Evolutionary conservation across 2,329 filamentous ascomycete genomes (phyloP).

Genomic region (Sporothrix luriei): DNA sequence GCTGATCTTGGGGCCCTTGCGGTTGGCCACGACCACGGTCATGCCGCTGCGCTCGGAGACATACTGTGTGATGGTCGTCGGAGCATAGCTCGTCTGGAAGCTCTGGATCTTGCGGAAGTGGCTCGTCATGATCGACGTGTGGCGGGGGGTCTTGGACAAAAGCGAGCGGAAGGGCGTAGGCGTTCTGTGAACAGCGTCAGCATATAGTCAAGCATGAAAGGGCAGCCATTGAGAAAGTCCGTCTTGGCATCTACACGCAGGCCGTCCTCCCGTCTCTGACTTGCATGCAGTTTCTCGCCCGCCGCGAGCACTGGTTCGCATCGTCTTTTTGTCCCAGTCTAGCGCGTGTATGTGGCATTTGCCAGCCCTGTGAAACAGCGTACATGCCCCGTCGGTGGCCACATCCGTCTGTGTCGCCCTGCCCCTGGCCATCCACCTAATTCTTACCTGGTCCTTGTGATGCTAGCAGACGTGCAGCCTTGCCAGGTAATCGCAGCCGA

Average conservation of each 20-base stretch:
- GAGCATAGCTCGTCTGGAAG: conserved; percentile 88
- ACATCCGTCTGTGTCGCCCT: background rate
- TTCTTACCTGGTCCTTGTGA: conserved; percentile 17
- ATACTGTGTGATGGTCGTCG: conserved; percentile 89
- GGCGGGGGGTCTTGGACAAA: conserved; percentile 32
- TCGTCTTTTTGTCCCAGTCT: background rate
- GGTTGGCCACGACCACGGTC: conserved; percentile 88
- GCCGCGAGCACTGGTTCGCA: background rate
- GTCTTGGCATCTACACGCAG: background rate
- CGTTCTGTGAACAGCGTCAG: conserved; percentile 17
- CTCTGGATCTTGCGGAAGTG: conserved; percentile 82
- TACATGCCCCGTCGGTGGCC: background rate
- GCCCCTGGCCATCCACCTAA: background rate
- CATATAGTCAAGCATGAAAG: background rate
- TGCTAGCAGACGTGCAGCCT: conserved; percentile 3
- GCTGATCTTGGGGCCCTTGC: conserved; percentile 90
- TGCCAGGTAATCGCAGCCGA: conserved; percentile 26
- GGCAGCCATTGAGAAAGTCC: background rate
- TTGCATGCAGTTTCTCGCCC: background rate
- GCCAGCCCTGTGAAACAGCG: background rate
- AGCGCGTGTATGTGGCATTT: background rate
- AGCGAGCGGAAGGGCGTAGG: conserved; percentile 30
- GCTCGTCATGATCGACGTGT: conserved; percentile 53
- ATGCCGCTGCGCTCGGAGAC: conserved; percentile 92
- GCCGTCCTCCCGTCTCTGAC: background rate